Base-by-base conservation (phyloP, 1,284 basidiomycete species). In the Tilletiaria anomala region DNA sequence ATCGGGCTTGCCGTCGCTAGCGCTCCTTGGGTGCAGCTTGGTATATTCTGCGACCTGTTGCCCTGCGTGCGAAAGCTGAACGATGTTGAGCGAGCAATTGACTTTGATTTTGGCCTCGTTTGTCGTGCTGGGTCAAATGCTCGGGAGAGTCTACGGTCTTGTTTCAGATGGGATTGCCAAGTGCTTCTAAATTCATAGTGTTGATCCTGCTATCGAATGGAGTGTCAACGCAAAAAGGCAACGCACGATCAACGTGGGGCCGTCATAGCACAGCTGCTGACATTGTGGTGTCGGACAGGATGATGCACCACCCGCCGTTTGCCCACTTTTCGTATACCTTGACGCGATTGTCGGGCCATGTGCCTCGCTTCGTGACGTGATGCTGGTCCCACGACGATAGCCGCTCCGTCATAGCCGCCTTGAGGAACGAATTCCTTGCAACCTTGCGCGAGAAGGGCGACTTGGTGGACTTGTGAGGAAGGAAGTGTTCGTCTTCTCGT, bases 11-110 rank as follows among this genome's bases (percentile, higher is more conserved):
- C 59, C 48, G 34, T 61, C 58, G 23, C 51, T 54, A 11, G 58
- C 53, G 3, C 53, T 53, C 19, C 57, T 55, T 22, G 57, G 59
- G 11, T 51, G 44, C 20, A 42, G 17, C 2, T 39, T 41, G n/a
- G 58, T 48, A 37, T 42, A 54, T 11, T 44, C 14, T 4, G 49
- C 45, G 12, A 58, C 61, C 44, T 70, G 69, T 14, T 69, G 58
- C 15, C 71, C 71, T 2, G 66, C 69, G 53, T 72, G 71, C 11
- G 68, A 70, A 16, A 72, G 47, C 58, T 73, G 72, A 2, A 64
- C 69, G 38, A 72, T 62, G 24, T 65, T 61, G 31, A 72, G 54
- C 2, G 64, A 65, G 22, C 71, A 71, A 37, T 70, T 55, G 1
- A 69, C 69, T 47, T 71, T 72, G 16, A 61, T n/a, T n/a, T n/a